Conservation (phyloP, 139 green algal genomes). For the Tetratostichococcus sp. region DNA sequence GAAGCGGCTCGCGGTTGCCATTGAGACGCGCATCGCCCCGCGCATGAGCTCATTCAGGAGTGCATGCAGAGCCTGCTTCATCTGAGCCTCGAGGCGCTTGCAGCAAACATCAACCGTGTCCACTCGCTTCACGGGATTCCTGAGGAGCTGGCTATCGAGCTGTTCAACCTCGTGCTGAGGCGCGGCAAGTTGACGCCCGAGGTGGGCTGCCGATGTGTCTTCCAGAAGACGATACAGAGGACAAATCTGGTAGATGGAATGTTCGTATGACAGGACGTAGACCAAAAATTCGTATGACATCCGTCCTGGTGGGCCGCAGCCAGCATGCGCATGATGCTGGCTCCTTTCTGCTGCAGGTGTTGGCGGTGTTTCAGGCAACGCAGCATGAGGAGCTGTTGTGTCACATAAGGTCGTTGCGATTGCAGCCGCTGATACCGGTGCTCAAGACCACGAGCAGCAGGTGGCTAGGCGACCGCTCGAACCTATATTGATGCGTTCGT, state of each 20-base stretch:
- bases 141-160: conserved; percentile 10
- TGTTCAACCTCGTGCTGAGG: conserved; percentile 11
- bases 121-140: conserved; percentile 2
- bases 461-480: conserved; percentile 12
- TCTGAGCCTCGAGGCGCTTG: neutral
- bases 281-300: too few relatives aligned
- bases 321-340: too few relatives aligned
- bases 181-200: conserved; percentile 5
- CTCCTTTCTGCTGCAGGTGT: neutral
- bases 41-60: neutral
- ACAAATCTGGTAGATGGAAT: too few relatives aligned
- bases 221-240: too few relatives aligned
- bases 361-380: conserved; percentile 13
- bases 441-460: conserved; percentile 4
- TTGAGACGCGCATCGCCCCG: too few relatives aligned
- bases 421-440: neutral
- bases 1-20: too few relatives aligned
- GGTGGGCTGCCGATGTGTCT: neutral
- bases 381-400: conserved; percentile 9
- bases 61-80: neutral
- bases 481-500: conserved; percentile 1
- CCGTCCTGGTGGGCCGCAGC: too few relatives aligned
- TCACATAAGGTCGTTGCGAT: neutral
- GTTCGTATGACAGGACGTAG: too few relatives aligned
- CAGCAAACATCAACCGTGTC: neutral